A percentile compares a stretch with the other conserved stretches of the same genome.
Conservation (phyloP, 2,329 filamentous ascomycete genomes). For the Fusarium tjaetaba region DNA sequence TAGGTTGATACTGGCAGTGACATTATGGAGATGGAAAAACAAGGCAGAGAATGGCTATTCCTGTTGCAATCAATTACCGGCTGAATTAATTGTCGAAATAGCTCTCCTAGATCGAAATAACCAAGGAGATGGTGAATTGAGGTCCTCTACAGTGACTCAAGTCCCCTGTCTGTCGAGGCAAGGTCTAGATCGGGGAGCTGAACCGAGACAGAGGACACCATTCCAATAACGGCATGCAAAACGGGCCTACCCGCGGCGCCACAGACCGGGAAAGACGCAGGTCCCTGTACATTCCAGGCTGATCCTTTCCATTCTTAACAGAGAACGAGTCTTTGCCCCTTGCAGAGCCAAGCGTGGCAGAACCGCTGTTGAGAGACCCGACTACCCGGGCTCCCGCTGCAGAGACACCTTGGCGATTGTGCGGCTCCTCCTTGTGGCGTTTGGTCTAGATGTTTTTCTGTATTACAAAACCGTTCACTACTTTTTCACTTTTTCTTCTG, state of each 20-base stretch:
- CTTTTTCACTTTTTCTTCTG: neutral
- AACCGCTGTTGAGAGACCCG: neutral
- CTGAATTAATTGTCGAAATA: neutral
- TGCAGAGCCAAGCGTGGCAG: neutral
- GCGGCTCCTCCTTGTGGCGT: neutral
- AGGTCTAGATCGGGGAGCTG: neutral
- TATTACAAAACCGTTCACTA: neutral
- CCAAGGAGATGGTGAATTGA: neutral
- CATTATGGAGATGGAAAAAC: neutral
- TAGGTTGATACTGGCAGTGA: neutral
- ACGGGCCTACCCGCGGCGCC: constrained; percentile 5
- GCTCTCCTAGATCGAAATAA: neutral
- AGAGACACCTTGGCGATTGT: neutral
- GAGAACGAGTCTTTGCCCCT: neutral
- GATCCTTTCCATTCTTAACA: constrained; percentile 4
- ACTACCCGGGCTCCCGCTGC: neutral
- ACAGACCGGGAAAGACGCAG: neutral
- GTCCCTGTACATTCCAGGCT: neutral
- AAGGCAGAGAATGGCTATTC: neutral
- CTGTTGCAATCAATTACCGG: neutral
- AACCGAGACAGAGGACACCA: neutral
- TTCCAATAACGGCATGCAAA: neutral
- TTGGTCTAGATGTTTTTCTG: neutral
- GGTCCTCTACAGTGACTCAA: neutral
- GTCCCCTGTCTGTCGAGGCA: too few relatives aligned